phyloP scores from a whole-genome alignment of 2,329 filamentous ascomycete species.

The Coniochaeta hoffmannii region DNA sequence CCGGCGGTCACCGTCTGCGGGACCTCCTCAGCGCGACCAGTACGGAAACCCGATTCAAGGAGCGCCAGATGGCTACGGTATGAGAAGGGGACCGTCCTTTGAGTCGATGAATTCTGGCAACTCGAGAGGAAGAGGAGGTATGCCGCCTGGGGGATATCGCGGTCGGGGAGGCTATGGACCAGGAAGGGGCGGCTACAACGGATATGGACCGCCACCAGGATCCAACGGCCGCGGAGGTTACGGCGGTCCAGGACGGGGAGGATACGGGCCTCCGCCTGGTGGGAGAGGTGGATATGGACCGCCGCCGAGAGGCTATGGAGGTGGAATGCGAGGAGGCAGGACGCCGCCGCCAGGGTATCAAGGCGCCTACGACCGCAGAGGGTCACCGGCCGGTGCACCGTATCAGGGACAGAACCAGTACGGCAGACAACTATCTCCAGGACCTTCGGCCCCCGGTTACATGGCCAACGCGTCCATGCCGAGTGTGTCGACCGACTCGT shows the following conservation, averaged over 20 bases:
- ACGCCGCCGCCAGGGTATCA: slow-evolving; percentile 37
- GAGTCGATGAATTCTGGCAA: slow-evolving; percentile 41
- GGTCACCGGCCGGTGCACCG: slow-evolving; percentile 25
- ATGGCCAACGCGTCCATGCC: slow-evolving; percentile 28
- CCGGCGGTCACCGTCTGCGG: slow-evolving; percentile 24
- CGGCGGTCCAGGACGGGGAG: slow-evolving; percentile 22
- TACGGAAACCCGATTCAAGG: slow-evolving; percentile 53
- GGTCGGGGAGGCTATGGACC: slow-evolving; percentile 42
- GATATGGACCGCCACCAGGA: slow-evolving; percentile 30
- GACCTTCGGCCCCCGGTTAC: slow-evolving; percentile 28
- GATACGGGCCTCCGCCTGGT: slow-evolving; percentile 34
- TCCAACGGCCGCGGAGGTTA: slow-evolving; percentile 22
- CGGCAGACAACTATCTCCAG: slow-evolving; percentile 27
- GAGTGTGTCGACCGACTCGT: slow-evolving; percentile 27
- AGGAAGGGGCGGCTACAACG: slow-evolving; percentile 28
- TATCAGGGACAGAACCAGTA: slow-evolving; percentile 25
- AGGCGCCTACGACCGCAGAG: slow-evolving; percentile 29
- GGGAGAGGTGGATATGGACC: slow-evolving; percentile 40
- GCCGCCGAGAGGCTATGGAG: slow-evolving; percentile 24
- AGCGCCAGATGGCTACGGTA: slow-evolving; percentile 36
- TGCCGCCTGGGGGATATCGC: slow-evolving; percentile 35
- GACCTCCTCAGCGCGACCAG: slow-evolving; percentile 39
- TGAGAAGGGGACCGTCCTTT: slow-evolving; percentile 37
- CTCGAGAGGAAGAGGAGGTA: slow-evolving; percentile 44
- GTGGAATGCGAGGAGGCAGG: slow-evolving; percentile 28